A percentile compares a stretch with the other conserved stretches of the same genome.
Evolutionary conservation across 2,329 filamentous ascomycete genomes (phyloP).

Genomic region (Penicillium sp.): DNA sequence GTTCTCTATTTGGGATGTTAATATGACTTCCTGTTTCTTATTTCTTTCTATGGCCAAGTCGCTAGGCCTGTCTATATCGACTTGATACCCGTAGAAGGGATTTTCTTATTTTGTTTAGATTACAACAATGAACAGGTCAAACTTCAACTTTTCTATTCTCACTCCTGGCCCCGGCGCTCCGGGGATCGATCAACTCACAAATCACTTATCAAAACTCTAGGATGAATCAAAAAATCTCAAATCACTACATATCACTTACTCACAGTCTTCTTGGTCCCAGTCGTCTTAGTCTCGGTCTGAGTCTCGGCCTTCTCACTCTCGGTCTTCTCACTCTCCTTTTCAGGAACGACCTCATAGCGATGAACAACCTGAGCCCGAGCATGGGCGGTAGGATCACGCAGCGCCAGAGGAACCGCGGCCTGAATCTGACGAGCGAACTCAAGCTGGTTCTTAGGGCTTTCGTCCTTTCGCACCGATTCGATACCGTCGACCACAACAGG

Average conservation of each 20-base stretch:
- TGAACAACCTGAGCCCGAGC: neutral
- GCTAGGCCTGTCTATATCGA: slow-evolving; percentile 18
- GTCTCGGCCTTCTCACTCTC: neutral
- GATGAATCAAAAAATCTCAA: no score
- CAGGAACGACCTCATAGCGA: neutral
- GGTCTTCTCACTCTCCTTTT: neutral
- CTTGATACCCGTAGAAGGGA: slow-evolving; percentile 25
- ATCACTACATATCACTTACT: neutral
- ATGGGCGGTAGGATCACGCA: neutral
- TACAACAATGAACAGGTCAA: slow-evolving; percentile 11
- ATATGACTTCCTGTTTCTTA: slow-evolving; percentile 40
- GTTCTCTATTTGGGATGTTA: slow-evolving; percentile 42
- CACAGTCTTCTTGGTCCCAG: neutral
- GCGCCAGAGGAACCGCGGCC: neutral
- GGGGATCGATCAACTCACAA: no score
- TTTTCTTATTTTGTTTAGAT: slow-evolving; percentile 13
- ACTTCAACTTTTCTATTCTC: neutral
- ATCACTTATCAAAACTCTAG: no score
- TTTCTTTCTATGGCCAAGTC: slow-evolving; percentile 34
- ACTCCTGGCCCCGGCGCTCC: neutral
- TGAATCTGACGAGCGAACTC: neutral
- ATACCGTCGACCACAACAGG: neutral
- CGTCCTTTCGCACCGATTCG: neutral
- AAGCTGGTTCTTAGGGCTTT: neutral
- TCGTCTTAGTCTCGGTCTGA: no score